Evolutionary conservation across 108 stramenopile genomes (phyloP).

Genomic region (Discostella stelligeroides): DNA sequence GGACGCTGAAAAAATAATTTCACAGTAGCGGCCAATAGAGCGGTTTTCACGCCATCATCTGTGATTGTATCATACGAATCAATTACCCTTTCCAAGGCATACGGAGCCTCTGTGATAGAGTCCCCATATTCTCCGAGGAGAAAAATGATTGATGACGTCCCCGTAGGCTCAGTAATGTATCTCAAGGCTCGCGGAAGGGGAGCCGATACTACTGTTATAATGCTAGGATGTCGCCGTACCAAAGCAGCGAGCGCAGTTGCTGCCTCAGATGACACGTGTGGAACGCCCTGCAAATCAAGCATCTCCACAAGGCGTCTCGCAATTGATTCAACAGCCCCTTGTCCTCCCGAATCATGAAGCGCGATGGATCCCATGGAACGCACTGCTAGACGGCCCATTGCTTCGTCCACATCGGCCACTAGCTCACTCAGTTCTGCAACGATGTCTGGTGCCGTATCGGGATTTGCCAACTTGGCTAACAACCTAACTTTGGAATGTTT

Average conservation of each 20-base stretch:
- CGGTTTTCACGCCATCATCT: slow-evolving; percentile 80
- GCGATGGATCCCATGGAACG: slow-evolving; percentile 92
- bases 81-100: slow-evolving; percentile 94
- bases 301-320: slow-evolving; percentile 89
- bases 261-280: slow-evolving; percentile 87
- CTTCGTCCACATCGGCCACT: slow-evolving; percentile 82
- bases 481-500: slow-evolving; percentile 94
- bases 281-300: slow-evolving; percentile 84
- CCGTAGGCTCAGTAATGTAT: slow-evolving; percentile 78
- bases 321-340: slow-evolving; percentile 86
- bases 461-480: slow-evolving; percentile 90
- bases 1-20: slow-evolving; percentile 97
- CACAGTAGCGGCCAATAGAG: slow-evolving; percentile 89
- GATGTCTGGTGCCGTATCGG: slow-evolving; percentile 90
- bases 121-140: slow-evolving; percentile 97
- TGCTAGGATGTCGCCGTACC: slow-evolving; percentile 80
- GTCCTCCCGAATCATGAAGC: slow-evolving; percentile 73
- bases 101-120: slow-evolving; percentile 92
- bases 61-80: slow-evolving; percentile 73
- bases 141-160: slow-evolving; percentile 93
- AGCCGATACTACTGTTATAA: slow-evolving; percentile 78
- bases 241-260: slow-evolving; percentile 80
- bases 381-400: slow-evolving; percentile 86
- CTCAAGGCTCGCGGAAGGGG: slow-evolving; percentile 82
- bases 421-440: slow-evolving; percentile 95